phyloP scores from a whole-genome alignment of 805 yeast species.

The Cyberlindnera maclurae region DNA sequence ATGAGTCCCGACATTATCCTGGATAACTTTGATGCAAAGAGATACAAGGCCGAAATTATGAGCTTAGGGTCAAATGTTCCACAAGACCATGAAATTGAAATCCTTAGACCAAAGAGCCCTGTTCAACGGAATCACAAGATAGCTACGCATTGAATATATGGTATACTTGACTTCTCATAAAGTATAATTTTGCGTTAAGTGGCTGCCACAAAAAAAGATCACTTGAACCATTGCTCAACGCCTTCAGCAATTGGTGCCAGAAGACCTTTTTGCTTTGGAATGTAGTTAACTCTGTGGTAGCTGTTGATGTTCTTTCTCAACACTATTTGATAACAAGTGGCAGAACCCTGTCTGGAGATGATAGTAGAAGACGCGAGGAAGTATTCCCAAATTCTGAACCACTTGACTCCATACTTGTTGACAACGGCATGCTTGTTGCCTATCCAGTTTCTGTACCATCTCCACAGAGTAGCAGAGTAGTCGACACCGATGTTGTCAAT shows the following conservation, averaged over 20 bases:
- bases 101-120: slow-evolving; percentile 81
- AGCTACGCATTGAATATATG: not conserved
- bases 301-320: slow-evolving; percentile 85
- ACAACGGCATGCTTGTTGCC: slow-evolving; percentile 70
- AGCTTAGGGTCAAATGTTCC: slow-evolving; percentile 53
- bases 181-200: not conserved
- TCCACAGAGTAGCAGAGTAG: slow-evolving; percentile 85
- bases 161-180: not conserved
- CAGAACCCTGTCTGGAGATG: slow-evolving; percentile 88
- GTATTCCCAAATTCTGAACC: slow-evolving; percentile 93
- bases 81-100: slow-evolving; percentile 65
- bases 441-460: slow-evolving; percentile 94
- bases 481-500: slow-evolving; percentile 89
- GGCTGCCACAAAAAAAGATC: too few species aligned
- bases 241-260: slow-evolving; percentile 50
- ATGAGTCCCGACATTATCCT: slow-evolving; percentile 77
- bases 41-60: slow-evolving; percentile 38
- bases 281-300: slow-evolving; percentile 74
- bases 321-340: slow-evolving; percentile 85
- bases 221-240: slow-evolving; percentile 47
- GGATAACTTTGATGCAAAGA: slow-evolving; percentile 53
- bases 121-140: slow-evolving; percentile 11
- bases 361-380: slow-evolving; percentile 79
- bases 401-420: slow-evolving; percentile 76
- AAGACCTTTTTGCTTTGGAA: slow-evolving; percentile 73